Evolutionary conservation across 495 filamentous ascomycete species (phyloP), one percentile per base, ranked within the genome.

Genomic region (Pseudotulostoma volvatum): DNA sequence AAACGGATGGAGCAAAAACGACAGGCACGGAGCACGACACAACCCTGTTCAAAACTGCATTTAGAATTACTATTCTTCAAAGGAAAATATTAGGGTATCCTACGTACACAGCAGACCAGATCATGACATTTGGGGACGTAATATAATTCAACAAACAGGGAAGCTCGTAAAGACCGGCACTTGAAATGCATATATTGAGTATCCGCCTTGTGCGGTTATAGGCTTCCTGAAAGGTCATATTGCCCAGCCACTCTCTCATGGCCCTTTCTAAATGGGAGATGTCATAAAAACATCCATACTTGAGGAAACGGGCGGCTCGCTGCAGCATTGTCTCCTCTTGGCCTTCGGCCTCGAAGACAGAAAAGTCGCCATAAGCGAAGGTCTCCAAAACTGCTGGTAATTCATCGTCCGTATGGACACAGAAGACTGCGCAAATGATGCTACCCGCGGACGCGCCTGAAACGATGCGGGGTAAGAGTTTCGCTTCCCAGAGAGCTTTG

Each of bases 361-460:
- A 70, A 33, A 96, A 63, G 43, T 93, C 80, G 3, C 85, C 84
- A 45, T 84, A 73, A 2, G 79, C 77, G 46, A 93, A 93, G 3
- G 67, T 66, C 3, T 74, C 61, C 31, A 96, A 56, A 4, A 92
- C 56, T 0, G 58, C 63, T 1, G 83, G 81, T 1, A 94, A 72
- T 53, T 95, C 86, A 19, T 83, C 82, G 40, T 96, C 86, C 4
- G 76, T 82, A 31, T 79, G 72, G 1, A 78, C 82, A 56, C 88
- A 93, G 32, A 93, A 63, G 0, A 95, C 82, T 0, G 86, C 70
- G 43, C 76, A 84, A 18, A 95, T 84, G 34, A 96, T 94, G 43
- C 83, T 88, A n/a, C 88, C 88, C 2, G 88, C 88, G 1, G 85
- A 93, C 0, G 87, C 81, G 4, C 88, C 88, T 1, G 86, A 94